A percentile compares a stretch with the other conserved stretches of the same genome.
phyloP scores from a whole-genome alignment of 805 yeast species.

The Saturnispora saitoi region DNA sequence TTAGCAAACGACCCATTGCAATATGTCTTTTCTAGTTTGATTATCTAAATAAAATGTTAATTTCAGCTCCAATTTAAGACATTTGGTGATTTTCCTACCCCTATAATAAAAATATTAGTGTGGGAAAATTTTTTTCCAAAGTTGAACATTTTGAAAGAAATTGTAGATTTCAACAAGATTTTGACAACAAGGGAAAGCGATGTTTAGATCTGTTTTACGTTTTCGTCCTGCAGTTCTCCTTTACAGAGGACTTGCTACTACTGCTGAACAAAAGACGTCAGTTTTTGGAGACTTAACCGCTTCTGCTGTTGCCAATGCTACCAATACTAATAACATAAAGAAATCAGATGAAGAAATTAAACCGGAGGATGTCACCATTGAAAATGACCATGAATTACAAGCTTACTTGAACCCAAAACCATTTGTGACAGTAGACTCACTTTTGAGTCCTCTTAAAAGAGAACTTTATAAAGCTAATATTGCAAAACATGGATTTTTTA shows the following conservation, averaged over 20 bases:
- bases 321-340: not conserved
- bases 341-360: slow-evolving; percentile 11
- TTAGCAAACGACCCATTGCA: slow-evolving; percentile 7
- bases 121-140: not conserved
- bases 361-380: slow-evolving; percentile 20
- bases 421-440: slow-evolving; percentile 43
- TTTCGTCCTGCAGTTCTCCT: not conserved
- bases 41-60: not conserved
- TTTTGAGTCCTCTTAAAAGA: slow-evolving; percentile 64
- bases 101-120: no score
- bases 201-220: not conserved
- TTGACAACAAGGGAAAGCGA: not conserved
- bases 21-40: not conserved
- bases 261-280: slow-evolving; percentile 16
- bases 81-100: not conserved
- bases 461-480: slow-evolving; percentile 56
- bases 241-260: slow-evolving; percentile 1
- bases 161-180: not conserved
- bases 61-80: not conserved
- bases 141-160: not conserved
- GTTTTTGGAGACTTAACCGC: slow-evolving; percentile 24
- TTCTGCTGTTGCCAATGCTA: slow-evolving; percentile 8
- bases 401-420: slow-evolving; percentile 44
- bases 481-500: slow-evolving; percentile 56
- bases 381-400: slow-evolving; percentile 34